Conservation (phyloP, 2,329 filamentous ascomycete species). For the Aureobasidium sp. region DNA sequence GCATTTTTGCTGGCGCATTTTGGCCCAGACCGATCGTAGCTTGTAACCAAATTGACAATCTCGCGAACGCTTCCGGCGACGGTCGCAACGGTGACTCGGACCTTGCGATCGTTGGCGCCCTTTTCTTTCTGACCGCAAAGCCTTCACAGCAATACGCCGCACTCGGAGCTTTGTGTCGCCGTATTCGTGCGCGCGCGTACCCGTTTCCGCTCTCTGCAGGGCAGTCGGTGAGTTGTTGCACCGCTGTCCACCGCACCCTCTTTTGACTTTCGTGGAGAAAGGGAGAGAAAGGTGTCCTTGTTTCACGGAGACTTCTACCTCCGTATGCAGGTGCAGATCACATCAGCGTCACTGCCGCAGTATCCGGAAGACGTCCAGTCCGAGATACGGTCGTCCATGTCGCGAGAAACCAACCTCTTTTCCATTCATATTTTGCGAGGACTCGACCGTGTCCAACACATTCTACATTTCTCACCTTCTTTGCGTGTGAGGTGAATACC, state of each 20-base stretch:
- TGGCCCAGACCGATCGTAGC: neutral
- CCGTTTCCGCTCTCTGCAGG: neutral
- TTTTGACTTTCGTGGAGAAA: neutral
- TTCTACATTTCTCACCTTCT: neutral
- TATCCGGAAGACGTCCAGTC: neutral
- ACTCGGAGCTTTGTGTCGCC: constrained; percentile 6
- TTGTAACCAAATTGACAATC: constrained; percentile 6
- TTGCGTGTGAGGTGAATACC: neutral
- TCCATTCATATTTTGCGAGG: neutral
- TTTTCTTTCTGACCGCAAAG: constrained; percentile 1
- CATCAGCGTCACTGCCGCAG: constrained; percentile 9
- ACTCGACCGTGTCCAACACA: neutral
- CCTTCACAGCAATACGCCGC: constrained; percentile 1
- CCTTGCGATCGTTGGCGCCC: neutral
- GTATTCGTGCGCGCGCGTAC: neutral
- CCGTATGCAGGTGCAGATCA: constrained; percentile 7
- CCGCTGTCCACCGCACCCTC: neutral
- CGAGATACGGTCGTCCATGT: neutral
- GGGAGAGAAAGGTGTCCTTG: neutral
- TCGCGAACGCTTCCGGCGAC: constrained; percentile 3
- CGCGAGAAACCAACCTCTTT: neutral
- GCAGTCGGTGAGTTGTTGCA: neutral
- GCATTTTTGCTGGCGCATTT: neutral
- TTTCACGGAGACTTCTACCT: neutral
- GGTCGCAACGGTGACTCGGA: constrained; percentile 5